Evolutionary conservation across 495 filamentous ascomycete species (phyloP).

Genomic region (Xylaria acuta): DNA sequence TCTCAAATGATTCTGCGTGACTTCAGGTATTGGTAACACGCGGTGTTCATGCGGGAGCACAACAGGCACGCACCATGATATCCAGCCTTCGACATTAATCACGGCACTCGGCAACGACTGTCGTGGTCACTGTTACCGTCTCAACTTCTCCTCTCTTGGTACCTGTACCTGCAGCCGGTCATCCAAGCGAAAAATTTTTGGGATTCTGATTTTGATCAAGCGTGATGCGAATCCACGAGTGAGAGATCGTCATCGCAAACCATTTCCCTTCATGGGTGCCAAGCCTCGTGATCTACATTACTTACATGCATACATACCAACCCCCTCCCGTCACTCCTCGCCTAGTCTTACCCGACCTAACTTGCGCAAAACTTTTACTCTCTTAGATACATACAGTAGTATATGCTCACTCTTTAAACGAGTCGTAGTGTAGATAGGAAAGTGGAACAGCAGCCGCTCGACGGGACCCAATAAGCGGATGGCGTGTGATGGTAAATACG

Average conservation of each 20-base stretch:
- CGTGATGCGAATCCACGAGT: background rate
- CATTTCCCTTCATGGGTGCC: constrained; percentile 15
- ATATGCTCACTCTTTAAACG: background rate
- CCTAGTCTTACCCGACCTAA: background rate
- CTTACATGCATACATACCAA: background rate
- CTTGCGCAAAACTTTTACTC: background rate
- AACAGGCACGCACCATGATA: background rate
- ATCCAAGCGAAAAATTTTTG: background rate
- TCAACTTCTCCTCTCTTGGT: background rate
- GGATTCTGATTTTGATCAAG: background rate
- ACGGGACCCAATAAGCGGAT: background rate
- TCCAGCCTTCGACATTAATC: background rate
- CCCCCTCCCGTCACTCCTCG: constrained; percentile 10
- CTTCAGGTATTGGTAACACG: background rate
- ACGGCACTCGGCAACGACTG: background rate
- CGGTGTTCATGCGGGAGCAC: background rate
- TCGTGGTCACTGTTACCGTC: background rate
- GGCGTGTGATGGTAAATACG: constrained; percentile 15
- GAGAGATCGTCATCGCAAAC: constrained; percentile 18
- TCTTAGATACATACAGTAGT: background rate
- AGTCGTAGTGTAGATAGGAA: background rate
- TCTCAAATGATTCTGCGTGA: too few relatives aligned
- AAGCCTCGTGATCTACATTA: constrained; percentile 20
- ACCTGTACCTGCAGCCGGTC: background rate
- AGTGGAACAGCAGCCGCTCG: background rate